Conservation (phyloP, 192 early-diverging fungal species). For the Entomortierella parvispora region DNA sequence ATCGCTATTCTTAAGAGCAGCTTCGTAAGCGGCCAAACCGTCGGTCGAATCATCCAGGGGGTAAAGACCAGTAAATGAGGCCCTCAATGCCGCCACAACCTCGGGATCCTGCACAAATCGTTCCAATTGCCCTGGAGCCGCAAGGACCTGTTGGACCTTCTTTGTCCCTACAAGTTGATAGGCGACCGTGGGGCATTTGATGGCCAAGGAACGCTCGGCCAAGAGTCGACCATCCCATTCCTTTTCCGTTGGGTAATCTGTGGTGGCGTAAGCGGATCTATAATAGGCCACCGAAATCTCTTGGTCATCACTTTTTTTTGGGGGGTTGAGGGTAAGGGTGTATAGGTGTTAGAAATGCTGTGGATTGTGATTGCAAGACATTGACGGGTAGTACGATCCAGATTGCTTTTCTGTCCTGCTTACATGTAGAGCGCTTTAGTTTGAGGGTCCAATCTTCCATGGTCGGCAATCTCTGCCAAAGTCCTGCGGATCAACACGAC, state of each 20-base stretch:
- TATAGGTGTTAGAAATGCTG: not conserved
- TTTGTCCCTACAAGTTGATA: constrained; percentile 96
- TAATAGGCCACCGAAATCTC: constrained; percentile 92
- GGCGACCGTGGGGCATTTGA: constrained; percentile 90
- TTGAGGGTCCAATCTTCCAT: constrained; percentile 66
- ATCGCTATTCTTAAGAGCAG: constrained; percentile 71
- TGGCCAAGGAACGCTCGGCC: constrained; percentile 82
- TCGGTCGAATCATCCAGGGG: constrained; percentile 78
- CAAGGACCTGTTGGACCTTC: constrained; percentile 95
- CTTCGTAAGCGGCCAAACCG: constrained; percentile 73
- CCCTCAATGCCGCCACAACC: constrained; percentile 64
- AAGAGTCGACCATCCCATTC: constrained; percentile 92
- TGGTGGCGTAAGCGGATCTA: constrained; percentile 91
- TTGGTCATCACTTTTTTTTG: constrained; percentile 62
- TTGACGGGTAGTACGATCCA: no score
- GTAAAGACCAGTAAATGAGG: constrained; percentile 90
- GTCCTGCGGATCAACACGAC: constrained; percentile 71
- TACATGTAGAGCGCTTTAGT: constrained; percentile 75
- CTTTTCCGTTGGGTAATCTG: constrained; percentile 84
- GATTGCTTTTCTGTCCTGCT: constrained; percentile 52
- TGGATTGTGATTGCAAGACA: no score
- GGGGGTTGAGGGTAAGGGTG: not conserved
- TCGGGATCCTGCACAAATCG: constrained; percentile 67
- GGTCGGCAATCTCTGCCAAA: constrained; percentile 73
- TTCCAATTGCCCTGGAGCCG: constrained; percentile 83